phyloP scores from a whole-genome alignment of 768 basidiomycete species.

The Tricholoma flavovirens region DNA sequence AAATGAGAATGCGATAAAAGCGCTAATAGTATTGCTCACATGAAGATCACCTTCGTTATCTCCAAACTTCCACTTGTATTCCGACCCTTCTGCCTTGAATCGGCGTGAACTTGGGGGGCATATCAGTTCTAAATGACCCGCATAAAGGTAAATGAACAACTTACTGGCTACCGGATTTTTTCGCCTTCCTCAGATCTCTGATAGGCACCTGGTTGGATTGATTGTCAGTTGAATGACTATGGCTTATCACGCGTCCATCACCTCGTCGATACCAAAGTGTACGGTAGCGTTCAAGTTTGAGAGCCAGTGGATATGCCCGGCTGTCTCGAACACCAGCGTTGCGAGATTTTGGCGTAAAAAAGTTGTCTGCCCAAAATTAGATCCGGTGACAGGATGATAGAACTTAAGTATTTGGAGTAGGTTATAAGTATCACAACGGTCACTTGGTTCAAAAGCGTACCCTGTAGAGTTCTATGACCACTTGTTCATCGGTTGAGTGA shows the following conservation, averaged over 20 bases:
- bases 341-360: slow-evolving; percentile 43
- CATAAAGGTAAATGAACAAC: slow-evolving; percentile 9
- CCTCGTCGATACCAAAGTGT: slow-evolving; percentile 45
- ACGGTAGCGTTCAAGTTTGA: slow-evolving; percentile 38
- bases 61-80: slow-evolving; percentile 54
- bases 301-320: slow-evolving; percentile 50
- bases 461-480: slow-evolving; percentile 38
- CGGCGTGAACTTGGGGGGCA: slow-evolving; percentile 40
- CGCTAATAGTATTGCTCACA: slow-evolving; percentile 26
- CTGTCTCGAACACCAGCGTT: slow-evolving; percentile 42
- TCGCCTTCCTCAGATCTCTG: slow-evolving; percentile 42
- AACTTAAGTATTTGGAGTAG: slow-evolving; percentile 23
- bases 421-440: not conserved
- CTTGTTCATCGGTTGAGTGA: slow-evolving; percentile 17
- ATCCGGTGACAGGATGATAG: slow-evolving; percentile 39
- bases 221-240: not conserved
- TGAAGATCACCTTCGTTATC: slow-evolving; percentile 39
- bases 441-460: slow-evolving; percentile 14
- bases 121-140: not conserved
- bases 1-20: not conserved
- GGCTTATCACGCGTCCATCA: slow-evolving; percentile 12
- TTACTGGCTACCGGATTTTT: slow-evolving; percentile 47
- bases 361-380: slow-evolving; percentile 36
- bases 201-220: slow-evolving; percentile 25
- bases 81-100: slow-evolving; percentile 41